Evolutionary conservation across 176 grass and related monocot species (phyloP), one percentile per base, ranked within the genome.

Genomic region (Oryza rufipogon): DNA sequence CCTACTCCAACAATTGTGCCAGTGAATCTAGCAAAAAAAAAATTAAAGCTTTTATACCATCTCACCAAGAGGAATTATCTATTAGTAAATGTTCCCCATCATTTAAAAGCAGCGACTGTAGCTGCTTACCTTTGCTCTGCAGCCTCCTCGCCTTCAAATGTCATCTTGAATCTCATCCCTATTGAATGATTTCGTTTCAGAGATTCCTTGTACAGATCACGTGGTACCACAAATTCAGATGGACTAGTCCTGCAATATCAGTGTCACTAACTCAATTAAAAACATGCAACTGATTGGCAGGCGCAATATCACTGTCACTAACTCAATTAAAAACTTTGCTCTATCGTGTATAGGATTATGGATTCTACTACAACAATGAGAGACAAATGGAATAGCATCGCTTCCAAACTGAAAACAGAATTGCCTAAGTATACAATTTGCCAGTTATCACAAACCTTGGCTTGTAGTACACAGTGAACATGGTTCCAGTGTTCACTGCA

Each of bases 161-260:
- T 92, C 95, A 97, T 97, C 81, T 94, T 97, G 86, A 97, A 97
- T 71, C 95, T 89, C 95, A 97, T 94, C 42, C 95, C 95, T 80
- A 97, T 89, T 71, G 88, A 84, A 91, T 91, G 85, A 51, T 92
- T 97, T 56, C 10, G 93, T 83, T 97, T 97, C 69, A 93, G 63
- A 64, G 92, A 86, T 83, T 94, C 86, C 45, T 90, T 54, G 8
- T 91, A 97, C 72, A 85, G 68, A 75, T 92, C 84, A 33, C 71
- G 74, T 2, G 92, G 87, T 13, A 94, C 80, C 70, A 97, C 91
- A 47, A 97, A 97, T 78, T 97, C 95, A 12, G 92, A 88, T 17
- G 95, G 95, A 73, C 95, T 97, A 48, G 90, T 93, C 81, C 95
- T 97, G 88, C 66, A 64, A 74, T 47, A 67, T 45, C 5, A 30